These are phyloP conservation scores for Neonectria punicea DNA, from an alignment of 2,329 filamentous ascomycete genomes.

Conservation along the genomic window DNA sequence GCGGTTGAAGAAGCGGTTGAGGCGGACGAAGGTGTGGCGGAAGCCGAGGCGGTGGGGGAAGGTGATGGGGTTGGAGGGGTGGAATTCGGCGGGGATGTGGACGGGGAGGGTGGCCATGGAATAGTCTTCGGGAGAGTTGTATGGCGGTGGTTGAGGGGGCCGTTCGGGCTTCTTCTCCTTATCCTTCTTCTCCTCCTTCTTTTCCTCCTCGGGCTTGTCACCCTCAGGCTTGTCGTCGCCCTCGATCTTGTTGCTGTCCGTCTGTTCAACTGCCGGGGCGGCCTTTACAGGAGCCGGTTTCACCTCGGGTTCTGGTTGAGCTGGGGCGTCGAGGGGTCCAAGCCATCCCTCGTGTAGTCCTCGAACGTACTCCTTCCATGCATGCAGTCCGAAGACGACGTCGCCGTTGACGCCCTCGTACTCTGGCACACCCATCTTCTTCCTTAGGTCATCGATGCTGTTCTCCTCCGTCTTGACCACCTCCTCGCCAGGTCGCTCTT, in stretches of 20 bases:
- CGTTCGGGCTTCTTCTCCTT: constrained; percentile 66
- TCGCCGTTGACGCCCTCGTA: constrained; percentile 83
- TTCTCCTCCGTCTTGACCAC: constrained; percentile 62
- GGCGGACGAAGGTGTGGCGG: constrained; percentile 84
- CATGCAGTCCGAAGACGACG: constrained; percentile 87
- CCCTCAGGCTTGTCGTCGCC: constrained; percentile 41
- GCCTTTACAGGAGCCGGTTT: constrained; percentile 41
- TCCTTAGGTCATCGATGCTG: constrained; percentile 70
- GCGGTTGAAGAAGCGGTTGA: constrained; percentile 88
- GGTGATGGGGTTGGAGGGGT: constrained; percentile 76
- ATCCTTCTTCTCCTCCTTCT: constrained; percentile 54
- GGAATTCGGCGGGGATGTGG: constrained; percentile 75
- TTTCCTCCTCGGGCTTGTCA: constrained; percentile 56
- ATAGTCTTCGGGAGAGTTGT: constrained; percentile 81
- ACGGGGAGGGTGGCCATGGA: constrained; percentile 70
- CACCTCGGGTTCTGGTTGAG: constrained; percentile 42
- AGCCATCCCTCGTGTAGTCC: constrained; percentile 97
- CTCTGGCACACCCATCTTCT: constrained; percentile 73
- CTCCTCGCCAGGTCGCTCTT: constrained; percentile 61
- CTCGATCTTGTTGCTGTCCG: constrained; percentile 51
- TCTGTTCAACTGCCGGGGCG: constrained; percentile 36
- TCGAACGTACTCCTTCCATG: constrained; percentile 97
- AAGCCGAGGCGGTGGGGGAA: constrained; percentile 95
- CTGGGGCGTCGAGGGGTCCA: constrained; percentile 78
- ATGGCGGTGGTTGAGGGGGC: constrained; percentile 74